Evolutionary conservation across 768 basidiomycete species (phyloP).

Genomic region (Gymnopilus junonius): DNA sequence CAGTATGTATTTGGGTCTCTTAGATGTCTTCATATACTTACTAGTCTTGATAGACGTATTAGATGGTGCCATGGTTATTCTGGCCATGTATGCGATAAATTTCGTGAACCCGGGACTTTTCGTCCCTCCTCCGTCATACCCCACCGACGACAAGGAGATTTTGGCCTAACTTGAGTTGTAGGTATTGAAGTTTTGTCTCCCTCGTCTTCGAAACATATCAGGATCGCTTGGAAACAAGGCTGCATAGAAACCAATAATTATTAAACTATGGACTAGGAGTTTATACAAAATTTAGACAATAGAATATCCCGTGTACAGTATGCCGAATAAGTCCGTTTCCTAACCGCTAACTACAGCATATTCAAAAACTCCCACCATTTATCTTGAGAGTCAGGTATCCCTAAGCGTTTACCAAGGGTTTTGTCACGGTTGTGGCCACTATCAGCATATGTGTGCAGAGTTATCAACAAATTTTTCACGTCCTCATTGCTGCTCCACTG

Average conservation of each 20-base stretch:
- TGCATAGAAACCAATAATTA: too few relatives aligned
- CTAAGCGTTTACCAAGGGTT: not conserved
- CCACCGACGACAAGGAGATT: not conserved
- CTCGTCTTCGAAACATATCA: too few relatives aligned
- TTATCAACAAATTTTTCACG: not conserved
- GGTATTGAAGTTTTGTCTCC: too few relatives aligned
- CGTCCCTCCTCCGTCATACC: conserved; percentile 28
- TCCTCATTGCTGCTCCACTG: not conserved
- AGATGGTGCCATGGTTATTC: conserved; percentile 33
- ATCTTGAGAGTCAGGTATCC: not conserved
- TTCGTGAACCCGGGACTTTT: conserved; percentile 34
- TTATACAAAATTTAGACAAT: too few relatives aligned
- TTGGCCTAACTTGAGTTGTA: not conserved
- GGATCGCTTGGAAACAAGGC: too few relatives aligned
- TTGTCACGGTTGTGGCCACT: not conserved
- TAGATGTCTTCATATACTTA: not conserved
- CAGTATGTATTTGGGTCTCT: conserved; percentile 11
- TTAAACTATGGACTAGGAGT: too few relatives aligned
- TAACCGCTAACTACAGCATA: not conserved
- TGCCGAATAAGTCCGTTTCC: not conserved
- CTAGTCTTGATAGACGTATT: conserved; percentile 13
- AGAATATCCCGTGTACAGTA: too few relatives aligned
- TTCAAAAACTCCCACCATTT: not conserved
- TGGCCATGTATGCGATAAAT: conserved; percentile 34
- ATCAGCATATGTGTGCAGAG: not conserved